Evolutionary conservation across 805 yeast genomes (phyloP).

Genomic region (Cyberlindnera xishuangbannaensis): DNA sequence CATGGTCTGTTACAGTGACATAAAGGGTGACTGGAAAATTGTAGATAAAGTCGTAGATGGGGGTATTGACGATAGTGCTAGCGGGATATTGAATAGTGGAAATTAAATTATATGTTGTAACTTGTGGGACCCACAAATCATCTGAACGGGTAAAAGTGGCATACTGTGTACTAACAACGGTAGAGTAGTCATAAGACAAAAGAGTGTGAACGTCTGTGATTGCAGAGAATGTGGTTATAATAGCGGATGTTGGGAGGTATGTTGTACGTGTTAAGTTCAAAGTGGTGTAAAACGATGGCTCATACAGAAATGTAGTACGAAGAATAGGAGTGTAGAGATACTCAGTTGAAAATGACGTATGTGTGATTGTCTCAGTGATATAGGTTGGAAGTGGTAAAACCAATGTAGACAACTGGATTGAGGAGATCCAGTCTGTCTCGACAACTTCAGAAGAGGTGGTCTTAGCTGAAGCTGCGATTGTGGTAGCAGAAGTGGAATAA

Average conservation of each 20-base stretch:
- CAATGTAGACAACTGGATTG: constrained; percentile 9
- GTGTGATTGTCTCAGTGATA: constrained; percentile 5
- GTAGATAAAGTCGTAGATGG: constrained; percentile 13
- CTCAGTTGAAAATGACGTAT: neutral
- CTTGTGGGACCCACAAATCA: constrained; percentile 14
- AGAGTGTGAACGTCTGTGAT: constrained; percentile 2
- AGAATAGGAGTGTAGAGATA: constrained; percentile 4
- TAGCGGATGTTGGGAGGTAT: constrained; percentile 1
- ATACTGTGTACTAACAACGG: constrained; percentile 11
- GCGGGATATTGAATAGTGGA: constrained; percentile 6
- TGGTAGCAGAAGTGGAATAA: constrained; percentile 7
- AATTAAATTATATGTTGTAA: constrained; percentile 5
- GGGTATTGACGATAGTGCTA: constrained; percentile 2
- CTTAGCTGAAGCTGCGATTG: constrained; percentile 9
- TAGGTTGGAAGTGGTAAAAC: constrained; percentile 13
- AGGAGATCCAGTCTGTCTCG: constrained; percentile 5
- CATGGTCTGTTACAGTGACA: constrained; percentile 13
- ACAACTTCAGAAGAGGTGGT: constrained; percentile 1
- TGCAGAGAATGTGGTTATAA: constrained; percentile 2
- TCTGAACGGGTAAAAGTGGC: constrained; percentile 15
- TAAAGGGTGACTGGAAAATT: constrained; percentile 10
- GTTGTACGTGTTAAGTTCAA: constrained; percentile 15
- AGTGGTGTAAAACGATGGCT: constrained; percentile 2
- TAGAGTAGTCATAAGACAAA: constrained; percentile 4
- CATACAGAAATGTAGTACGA: constrained; percentile 4